Conservation (phyloP, 1,284 basidiomycete genomes). For the Naganishia albida region DNA sequence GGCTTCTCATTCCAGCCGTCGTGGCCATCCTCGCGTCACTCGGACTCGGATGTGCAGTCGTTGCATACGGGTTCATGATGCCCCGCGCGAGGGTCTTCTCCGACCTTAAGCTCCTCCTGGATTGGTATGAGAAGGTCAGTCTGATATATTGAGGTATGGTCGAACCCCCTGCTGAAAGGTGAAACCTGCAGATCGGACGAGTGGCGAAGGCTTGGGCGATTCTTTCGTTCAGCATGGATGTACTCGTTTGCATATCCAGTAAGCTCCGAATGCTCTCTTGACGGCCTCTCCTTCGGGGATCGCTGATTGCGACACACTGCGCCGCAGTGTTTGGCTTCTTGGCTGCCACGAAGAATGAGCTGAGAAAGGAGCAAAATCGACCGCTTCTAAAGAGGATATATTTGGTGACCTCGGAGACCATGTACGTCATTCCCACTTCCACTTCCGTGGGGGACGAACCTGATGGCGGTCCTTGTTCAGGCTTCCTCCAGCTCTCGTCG, state of each 20-base stretch:
- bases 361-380: conserved; percentile 11
- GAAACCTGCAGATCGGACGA: background rate
- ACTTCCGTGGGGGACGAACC: background rate
- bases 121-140: conserved; percentile 12
- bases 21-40: conserved; percentile 11
- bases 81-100: background rate
- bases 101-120: background rate
- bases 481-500: conserved; percentile 13
- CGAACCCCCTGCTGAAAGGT: background rate
- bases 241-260: conserved; percentile 19
- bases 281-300: background rate
- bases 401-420: conserved; percentile 13
- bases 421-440: conserved; percentile 14
- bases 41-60: conserved; percentile 10
- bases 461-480: background rate
- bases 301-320: background rate
- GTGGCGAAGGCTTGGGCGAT: conserved; percentile 24
- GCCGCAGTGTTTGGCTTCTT: conserved; percentile 14
- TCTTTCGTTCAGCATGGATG: conserved; percentile 17
- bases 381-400: conserved; percentile 7
- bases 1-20: conserved; percentile 12
- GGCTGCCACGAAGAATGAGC: conserved; percentile 9
- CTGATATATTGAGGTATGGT: too few relatives aligned
- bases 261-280: background rate
- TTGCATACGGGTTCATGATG: conserved; percentile 13